Percentiles rank a stretch among this genome's conserved stretches.
phyloP scores from a whole-genome alignment of 768 basidiomycete species.

The Naganishia vaughanmartiniae region DNA sequence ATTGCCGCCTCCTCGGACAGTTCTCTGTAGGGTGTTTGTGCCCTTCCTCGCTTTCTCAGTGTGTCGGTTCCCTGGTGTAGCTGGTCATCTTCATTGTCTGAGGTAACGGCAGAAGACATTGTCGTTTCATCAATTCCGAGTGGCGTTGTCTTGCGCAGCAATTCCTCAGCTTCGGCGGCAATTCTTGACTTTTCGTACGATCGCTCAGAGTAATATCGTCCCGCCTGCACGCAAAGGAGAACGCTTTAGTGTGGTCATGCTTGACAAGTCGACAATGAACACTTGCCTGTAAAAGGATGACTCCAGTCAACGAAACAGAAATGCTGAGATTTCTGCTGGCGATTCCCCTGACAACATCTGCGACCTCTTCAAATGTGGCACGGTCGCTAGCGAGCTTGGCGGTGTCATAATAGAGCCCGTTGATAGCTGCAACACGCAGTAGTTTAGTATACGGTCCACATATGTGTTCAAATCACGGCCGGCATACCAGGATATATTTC shows the following conservation, averaged over 20 bases:
- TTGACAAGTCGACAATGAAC: neutral
- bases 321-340: conserved; percentile 50
- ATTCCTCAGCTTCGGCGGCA: neutral
- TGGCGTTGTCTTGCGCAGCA: neutral
- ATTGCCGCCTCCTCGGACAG: conserved; percentile 43
- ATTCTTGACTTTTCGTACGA: conserved; percentile 25
- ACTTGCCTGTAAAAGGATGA: conserved; percentile 51
- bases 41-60: conserved; percentile 20
- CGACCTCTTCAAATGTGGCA: conserved; percentile 37
- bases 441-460: neutral
- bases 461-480: neutral
- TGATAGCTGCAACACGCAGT: conserved; percentile 36
- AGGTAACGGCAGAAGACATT: neutral
- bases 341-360: conserved; percentile 44
- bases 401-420: conserved; percentile 40
- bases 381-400: conserved; percentile 24
- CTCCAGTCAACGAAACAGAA: conserved; percentile 52
- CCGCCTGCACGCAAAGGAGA: conserved; percentile 36
- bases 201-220: conserved; percentile 46
- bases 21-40: conserved; percentile 45
- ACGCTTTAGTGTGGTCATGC: neutral
- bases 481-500: conserved; percentile 20
- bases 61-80: neutral
- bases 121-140: neutral
- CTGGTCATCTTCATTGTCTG: conserved; percentile 5